Conservation (phyloP, 148 eudicot species). For the Diospyros kaki region DNA sequence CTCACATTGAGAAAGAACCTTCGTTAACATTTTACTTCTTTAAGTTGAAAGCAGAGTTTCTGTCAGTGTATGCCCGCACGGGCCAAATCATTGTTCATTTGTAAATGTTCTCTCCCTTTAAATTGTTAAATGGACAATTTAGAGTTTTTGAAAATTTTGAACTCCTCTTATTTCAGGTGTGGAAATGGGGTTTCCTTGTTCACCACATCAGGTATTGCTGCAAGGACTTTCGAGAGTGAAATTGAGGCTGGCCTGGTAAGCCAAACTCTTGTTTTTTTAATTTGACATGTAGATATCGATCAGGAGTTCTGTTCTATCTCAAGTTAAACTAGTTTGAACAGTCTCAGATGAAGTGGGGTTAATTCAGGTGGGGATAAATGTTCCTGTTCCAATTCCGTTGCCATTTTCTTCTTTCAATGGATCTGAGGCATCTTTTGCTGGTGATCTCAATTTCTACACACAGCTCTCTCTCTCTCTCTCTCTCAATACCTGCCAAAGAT, state of each 20-base stretch:
- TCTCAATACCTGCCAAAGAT: background rate
- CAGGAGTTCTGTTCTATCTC: background rate
- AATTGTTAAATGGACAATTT: too few relatives aligned
- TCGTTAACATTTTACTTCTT: background rate
- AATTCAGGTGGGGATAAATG: conserved; percentile 39
- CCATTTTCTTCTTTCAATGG: conserved; percentile 33
- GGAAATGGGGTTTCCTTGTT: conserved; percentile 38
- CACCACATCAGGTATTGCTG: conserved; percentile 34
- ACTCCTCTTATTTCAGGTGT: conserved; percentile 15
- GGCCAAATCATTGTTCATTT: too few relatives aligned
- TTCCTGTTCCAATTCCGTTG: conserved; percentile 34
- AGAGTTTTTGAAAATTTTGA: background rate
- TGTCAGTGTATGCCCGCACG: too few relatives aligned
- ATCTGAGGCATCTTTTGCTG: conserved; percentile 18
- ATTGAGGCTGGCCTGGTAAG: conserved; percentile 39
- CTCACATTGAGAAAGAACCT: too few relatives aligned
- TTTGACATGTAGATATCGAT: background rate
- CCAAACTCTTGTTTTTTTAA: background rate
- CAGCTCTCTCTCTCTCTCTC: conserved; percentile 16
- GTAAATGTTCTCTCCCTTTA: too few relatives aligned
- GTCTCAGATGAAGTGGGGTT: conserved; percentile 11
- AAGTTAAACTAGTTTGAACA: background rate
- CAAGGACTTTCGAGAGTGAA: conserved; percentile 38
- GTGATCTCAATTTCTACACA: conserved; percentile 25
- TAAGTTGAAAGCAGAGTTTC: background rate